phyloP scores from a whole-genome alignment of 2,329 filamentous ascomycete species.

The Stagonosporopsis tanaceti region DNA sequence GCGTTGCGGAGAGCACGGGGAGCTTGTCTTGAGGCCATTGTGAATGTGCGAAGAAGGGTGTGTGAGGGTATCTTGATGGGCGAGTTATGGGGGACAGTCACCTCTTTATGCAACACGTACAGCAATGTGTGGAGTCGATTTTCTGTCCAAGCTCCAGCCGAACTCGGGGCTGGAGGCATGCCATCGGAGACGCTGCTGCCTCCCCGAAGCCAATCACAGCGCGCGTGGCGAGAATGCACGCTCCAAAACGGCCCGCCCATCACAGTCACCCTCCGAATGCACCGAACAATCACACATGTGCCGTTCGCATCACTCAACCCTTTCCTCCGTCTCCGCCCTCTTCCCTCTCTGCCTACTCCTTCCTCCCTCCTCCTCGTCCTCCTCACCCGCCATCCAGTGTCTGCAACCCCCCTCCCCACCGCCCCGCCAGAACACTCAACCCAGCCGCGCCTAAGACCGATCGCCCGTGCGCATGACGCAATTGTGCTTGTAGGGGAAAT shows the following conservation, averaged over 20 bases:
- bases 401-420: too few relatives aligned
- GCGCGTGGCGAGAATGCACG: neutral
- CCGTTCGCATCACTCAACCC: too few relatives aligned
- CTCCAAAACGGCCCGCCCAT: constrained; percentile 4
- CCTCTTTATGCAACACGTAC: constrained; percentile 37
- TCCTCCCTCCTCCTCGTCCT: neutral
- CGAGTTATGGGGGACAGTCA: constrained; percentile 29
- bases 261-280: constrained; percentile 14
- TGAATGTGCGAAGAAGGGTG: constrained; percentile 48
- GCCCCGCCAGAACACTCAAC: too few relatives aligned
- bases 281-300: neutral
- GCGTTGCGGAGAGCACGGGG: constrained; percentile 66
- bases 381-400: neutral
- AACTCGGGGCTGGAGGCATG: constrained; percentile 16
- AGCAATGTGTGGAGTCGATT: constrained; percentile 21
- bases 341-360: too few relatives aligned
- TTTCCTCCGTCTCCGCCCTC: neutral
- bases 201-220: constrained; percentile 19
- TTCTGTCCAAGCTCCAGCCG: constrained; percentile 24
- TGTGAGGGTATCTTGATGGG: constrained; percentile 49
- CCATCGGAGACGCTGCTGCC: constrained; percentile 15
- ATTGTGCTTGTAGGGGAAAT: neutral
- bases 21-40: constrained; percentile 82
- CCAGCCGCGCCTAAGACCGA: too few relatives aligned
- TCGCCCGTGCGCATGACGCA: neutral